Evolutionary conservation across 306 rosid genomes (phyloP), one percentile per base, ranked within the genome.

Genomic region (Begonia peltatifolia): DNA sequence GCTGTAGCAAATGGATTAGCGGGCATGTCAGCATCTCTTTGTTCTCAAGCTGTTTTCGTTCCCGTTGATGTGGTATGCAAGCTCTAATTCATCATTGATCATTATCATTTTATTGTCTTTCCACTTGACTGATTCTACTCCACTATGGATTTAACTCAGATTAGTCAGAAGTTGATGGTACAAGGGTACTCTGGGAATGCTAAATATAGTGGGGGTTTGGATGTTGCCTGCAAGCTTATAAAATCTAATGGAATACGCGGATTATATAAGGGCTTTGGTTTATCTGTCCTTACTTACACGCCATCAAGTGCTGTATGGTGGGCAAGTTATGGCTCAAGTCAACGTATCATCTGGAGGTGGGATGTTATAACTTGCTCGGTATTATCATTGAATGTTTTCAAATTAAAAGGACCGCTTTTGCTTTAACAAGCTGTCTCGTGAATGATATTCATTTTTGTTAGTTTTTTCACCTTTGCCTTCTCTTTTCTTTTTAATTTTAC

Each of bases 231-330:
- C 42, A 79, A 77, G 66, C 60, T 88, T 53, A 6, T 88, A 61
- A 77, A 69, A 69, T 56, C 79, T 17, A 71, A 84, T 15, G 95
- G 96, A 36, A 69, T 87, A 66, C 36, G 79, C 42, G 96, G 96
- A 67, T 75, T 87, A 46, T 87, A 87, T 68, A 81, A 74, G 68
- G 96, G 96, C 58, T 87, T 84, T 65, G 93, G 96, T 51, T 74
- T 87, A 56, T 87, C 96, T 46, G 70, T 87, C 61, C 73, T 87
- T 85, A 87, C 96, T 52, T 87, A 87, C 63, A 72, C 92, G 41
- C 94, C 96, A 54, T 84, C 96, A 35, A 87, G 86, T 54, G 96
- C 88, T 67, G 94, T 87, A 46, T 87, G 96, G 96, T 87, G 96
- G 96, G 88, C 94, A 63, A 84, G 88, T 66, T 87, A 87, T 55